A percentile compares a stretch with the other conserved stretches of the same genome.
These are phyloP conservation scores for Carex arenaria DNA, from an alignment of 202 grass and related monocot species.

Conservation along the genomic window DNA sequence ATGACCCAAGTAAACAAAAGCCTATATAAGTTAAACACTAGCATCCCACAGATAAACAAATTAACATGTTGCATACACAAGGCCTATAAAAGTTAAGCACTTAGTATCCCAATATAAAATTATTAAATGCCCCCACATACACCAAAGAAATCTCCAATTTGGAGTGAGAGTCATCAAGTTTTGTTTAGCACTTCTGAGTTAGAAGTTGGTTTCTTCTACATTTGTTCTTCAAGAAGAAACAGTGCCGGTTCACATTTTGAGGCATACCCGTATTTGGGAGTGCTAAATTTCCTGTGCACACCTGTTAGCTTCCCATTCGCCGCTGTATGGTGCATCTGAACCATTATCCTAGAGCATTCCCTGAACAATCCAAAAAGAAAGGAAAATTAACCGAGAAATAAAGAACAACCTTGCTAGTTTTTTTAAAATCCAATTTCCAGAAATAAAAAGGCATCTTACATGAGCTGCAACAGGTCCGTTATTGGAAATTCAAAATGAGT, in stretches of 20 bases:
- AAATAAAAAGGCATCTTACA: too few species aligned
- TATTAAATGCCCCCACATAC: background rate
- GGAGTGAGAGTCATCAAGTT: background rate
- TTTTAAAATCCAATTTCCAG: too few species aligned
- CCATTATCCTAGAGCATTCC: conserved; percentile 73
- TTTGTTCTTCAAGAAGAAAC: conserved; percentile 50
- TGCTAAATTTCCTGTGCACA: conserved; percentile 78
- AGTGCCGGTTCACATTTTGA: conserved; percentile 63
- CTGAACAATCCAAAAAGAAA: conserved; percentile 25
- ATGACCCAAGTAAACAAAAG: too few species aligned
- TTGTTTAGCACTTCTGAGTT: conserved; percentile 9
- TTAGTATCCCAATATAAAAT: too few species aligned
- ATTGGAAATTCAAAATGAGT: too few species aligned
- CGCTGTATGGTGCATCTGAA: conserved; percentile 67
- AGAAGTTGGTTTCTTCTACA: conserved; percentile 2
- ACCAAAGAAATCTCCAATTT: background rate
- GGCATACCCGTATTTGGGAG: conserved; percentile 54
- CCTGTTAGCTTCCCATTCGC: conserved; percentile 81
- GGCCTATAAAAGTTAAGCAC: too few species aligned
- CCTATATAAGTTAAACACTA: too few species aligned
- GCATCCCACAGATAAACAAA: too few species aligned
- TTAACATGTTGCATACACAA: too few species aligned
- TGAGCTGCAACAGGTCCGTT: too few species aligned
- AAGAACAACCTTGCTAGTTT: too few species aligned
- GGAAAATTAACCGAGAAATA: background rate